These are phyloP conservation scores for Solanum chacoense DNA, from an alignment of 305 asterid species.

Conservation along the genomic window DNA sequence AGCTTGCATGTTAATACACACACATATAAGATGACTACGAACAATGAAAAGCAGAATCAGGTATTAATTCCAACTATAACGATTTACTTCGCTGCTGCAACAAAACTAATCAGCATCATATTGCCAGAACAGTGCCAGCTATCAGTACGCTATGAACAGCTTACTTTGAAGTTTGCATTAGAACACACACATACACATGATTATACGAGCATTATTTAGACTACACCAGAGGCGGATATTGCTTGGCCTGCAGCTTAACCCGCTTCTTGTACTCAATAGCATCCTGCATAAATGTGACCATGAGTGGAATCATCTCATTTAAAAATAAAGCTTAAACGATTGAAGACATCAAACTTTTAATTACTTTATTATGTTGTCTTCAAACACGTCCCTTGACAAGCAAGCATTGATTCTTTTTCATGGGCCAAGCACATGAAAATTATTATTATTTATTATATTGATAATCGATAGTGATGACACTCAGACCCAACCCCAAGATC, in stretches of 20 bases:
- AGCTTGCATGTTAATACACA: not conserved
- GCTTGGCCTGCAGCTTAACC: slow-evolving; percentile 58
- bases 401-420: not conserved
- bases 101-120: not conserved
- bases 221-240: slow-evolving; percentile 32
- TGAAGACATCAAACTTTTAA: not conserved
- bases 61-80: not conserved
- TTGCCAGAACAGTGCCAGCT: not conserved
- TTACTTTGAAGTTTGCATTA: not conserved
- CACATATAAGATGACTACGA: not conserved
- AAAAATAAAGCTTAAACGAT: not conserved
- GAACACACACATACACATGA: not conserved
- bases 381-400: not conserved
- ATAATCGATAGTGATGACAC: not conserved
- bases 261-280: slow-evolving; percentile 46
- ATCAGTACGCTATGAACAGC: not conserved
- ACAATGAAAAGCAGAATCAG: not conserved
- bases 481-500: not conserved
- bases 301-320: not conserved
- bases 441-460: not conserved
- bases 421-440: not conserved
- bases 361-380: not conserved
- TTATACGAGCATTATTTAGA: slow-evolving; percentile 12
- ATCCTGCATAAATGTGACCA: slow-evolving; percentile 33
- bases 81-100: not conserved